Base-by-base conservation (phyloP, 768 basidiomycete species). In the Leccinum boreale region DNA sequence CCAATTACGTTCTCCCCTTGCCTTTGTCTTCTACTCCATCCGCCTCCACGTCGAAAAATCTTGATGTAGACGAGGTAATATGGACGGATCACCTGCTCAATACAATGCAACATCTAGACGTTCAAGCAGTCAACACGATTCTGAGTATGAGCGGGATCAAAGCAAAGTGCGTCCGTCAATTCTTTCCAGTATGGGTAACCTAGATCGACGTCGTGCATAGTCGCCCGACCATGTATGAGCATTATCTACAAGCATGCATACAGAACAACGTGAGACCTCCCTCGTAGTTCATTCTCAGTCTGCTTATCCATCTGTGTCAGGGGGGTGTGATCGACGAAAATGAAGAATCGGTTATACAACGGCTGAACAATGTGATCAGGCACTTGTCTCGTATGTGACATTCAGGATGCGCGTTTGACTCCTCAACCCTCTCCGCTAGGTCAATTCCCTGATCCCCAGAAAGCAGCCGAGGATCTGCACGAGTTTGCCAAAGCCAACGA, bases 301-400 rank as follows among this genome's bases (percentile, higher is more conserved):
- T 31, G 50, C 53, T 57, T 23, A 62, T 50, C 11, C 11, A 24
- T n/a, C 28, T 35, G 15, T 51, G 6, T 59, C 50, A 97, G 94
- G 94, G 94, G 1, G 96, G 96, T 1, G 80, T 94, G 47, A 90
- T 97, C 51, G 94, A 97, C 64, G 83, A 89, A 60, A 79, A 93
- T 60, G 90, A 91, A 66, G 89, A 90, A 47, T 66, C 67, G 1
- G 74, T 91, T 52, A 77, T 77, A 50, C 79, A 77, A 15, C 78
- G 78, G 50, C 76, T 97, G 31, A 81, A 82, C 45, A 64, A 62
- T 5, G 65, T 85, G 15, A 81, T 86, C 55, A 80, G 83, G 57
- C 76, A 80, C 33, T 70, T 94, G 12, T 78, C 90, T 45, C 68
- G 92, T 92, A 61, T 28, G 83, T 75, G 48, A n/a, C 31, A 17